Evolutionary conservation across 1,284 basidiomycete genomes (phyloP).

Genomic region (Rhodotorula sp.): DNA sequence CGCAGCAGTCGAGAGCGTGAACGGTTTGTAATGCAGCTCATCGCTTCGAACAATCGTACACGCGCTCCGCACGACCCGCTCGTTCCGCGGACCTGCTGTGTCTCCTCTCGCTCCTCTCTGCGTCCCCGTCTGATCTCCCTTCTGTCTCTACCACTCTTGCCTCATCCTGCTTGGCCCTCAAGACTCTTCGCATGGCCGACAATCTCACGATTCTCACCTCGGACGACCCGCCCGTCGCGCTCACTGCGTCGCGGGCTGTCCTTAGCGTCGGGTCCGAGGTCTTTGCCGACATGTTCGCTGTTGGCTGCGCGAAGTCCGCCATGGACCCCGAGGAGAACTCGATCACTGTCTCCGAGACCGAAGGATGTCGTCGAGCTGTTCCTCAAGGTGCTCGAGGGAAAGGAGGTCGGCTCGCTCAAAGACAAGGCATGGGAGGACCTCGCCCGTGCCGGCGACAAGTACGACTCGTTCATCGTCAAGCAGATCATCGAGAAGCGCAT

Average conservation of each 20-base stretch:
- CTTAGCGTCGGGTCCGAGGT: neutral
- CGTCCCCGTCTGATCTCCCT: neutral
- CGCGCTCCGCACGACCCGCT: neutral
- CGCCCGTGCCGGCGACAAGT: too few species aligned
- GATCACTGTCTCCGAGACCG: too few species aligned
- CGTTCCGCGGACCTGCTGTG: neutral
- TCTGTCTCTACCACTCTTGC: neutral
- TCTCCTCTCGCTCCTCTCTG: neutral
- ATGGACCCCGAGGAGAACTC: too few species aligned
- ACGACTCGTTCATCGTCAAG: too few species aligned
- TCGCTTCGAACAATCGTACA: neutral
- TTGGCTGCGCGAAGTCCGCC: too few species aligned
- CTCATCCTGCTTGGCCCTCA: too few species aligned
- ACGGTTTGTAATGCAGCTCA: neutral
- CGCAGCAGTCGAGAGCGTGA: constrained; percentile 28
- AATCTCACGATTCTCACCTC: neutral
- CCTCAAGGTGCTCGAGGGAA: too few species aligned
- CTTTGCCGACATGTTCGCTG: constrained; percentile 9
- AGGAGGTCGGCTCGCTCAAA: too few species aligned
- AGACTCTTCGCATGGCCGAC: neutral
- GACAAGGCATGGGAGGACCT: too few species aligned
- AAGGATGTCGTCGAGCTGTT: too few species aligned
- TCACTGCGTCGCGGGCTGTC: neutral
- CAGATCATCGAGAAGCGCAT: too few species aligned
- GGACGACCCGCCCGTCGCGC: constrained; percentile 2